These are phyloP conservation scores for Sporothrix humicola DNA, from an alignment of 2,329 filamentous ascomycete genomes.

Conservation along the genomic window DNA sequence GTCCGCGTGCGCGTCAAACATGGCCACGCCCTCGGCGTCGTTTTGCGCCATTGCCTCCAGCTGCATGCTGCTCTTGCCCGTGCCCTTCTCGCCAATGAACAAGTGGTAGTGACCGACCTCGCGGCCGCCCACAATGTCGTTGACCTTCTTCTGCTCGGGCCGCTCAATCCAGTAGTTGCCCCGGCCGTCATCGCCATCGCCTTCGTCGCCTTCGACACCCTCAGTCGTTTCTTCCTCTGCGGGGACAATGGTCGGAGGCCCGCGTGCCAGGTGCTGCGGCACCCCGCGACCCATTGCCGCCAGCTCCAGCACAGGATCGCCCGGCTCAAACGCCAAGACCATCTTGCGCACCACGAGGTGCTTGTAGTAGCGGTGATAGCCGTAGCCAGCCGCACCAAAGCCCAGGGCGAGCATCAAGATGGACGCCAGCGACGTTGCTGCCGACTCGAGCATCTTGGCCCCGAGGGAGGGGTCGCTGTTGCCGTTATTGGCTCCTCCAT, in stretches of 20 bases:
- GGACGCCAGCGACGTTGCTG: constrained; percentile 76
- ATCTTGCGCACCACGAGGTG: constrained; percentile 90
- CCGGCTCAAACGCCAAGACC: constrained; percentile 86
- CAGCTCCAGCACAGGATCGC: constrained; percentile 85
- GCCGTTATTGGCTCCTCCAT: not conserved
- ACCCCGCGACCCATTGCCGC: constrained; percentile 69
- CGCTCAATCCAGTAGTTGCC: constrained; percentile 78
- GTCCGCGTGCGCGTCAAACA: constrained; percentile 96
- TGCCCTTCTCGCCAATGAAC: constrained; percentile 92
- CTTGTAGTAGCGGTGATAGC: constrained; percentile 87
- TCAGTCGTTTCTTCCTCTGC: constrained; percentile 37
- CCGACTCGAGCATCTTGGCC: constrained; percentile 73
- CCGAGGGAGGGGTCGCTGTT: constrained; percentile 46
- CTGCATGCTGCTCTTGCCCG: constrained; percentile 95
- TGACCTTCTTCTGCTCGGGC: constrained; percentile 79
- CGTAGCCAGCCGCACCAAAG: constrained; percentile 71
- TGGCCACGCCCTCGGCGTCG: constrained; percentile 84
- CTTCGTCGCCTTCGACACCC: constrained; percentile 43
- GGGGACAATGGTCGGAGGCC: not conserved
- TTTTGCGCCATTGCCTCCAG: constrained; percentile 93
- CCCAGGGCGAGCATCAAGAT: constrained; percentile 72
- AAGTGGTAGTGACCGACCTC: constrained; percentile 85
- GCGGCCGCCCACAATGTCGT: constrained; percentile 78
- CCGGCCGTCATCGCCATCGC: constrained; percentile 1
- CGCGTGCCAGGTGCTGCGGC: constrained; percentile 45